Conservation (phyloP, 441 rosid species). For the Melastoma candidum region DNA sequence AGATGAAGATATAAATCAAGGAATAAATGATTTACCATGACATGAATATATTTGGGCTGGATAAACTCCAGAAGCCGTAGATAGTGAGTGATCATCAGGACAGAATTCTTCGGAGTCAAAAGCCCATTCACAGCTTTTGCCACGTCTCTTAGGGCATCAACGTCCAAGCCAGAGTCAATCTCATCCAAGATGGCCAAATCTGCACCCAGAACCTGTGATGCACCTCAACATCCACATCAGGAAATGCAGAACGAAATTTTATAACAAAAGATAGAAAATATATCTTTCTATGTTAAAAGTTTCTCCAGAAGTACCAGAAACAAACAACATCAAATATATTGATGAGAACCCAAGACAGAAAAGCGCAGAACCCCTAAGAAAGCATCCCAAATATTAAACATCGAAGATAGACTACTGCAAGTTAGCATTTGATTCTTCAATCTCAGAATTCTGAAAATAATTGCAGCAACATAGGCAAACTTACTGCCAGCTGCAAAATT, state of each 20-base stretch:
- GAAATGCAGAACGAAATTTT: too few species aligned
- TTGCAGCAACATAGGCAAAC: slow-evolving; percentile 1
- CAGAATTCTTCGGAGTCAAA: slow-evolving; percentile 71
- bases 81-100: slow-evolving; percentile 93
- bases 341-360: too few species aligned
- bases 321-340: too few species aligned
- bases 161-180: slow-evolving; percentile 96
- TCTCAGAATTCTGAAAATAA: neutral
- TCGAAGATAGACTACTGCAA: too few species aligned
- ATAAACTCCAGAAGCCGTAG: slow-evolving; percentile 70
- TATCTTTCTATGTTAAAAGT: too few species aligned
- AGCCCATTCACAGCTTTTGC: slow-evolving; percentile 85
- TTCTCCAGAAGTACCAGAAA: too few species aligned
- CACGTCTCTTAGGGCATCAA: slow-evolving; percentile 91
- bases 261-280: too few species aligned
- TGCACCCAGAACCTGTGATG: slow-evolving; percentile 85
- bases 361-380: too few species aligned
- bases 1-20: too few species aligned
- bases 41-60: slow-evolving; percentile 67
- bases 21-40: slow-evolving; percentile 51
- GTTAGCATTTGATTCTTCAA: too few species aligned
- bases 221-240: neutral
- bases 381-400: too few species aligned
- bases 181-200: slow-evolving; percentile 87
- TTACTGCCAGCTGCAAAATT: slow-evolving; percentile 88